Conservation (phyloP, 2,329 filamentous ascomycete genomes). For the Penicillium sp. region DNA sequence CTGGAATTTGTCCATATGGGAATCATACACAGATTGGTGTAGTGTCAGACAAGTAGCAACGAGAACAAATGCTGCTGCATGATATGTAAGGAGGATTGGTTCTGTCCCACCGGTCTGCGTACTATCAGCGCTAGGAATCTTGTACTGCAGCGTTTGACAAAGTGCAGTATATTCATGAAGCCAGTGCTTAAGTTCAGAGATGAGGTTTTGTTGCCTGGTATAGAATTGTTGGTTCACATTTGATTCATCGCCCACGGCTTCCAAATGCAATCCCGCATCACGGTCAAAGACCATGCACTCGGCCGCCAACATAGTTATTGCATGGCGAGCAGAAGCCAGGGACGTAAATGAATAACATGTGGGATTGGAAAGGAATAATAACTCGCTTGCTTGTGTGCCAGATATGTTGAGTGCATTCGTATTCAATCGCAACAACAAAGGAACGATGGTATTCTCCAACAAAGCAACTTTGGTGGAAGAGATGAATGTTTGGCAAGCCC, state of each 20-base stretch:
- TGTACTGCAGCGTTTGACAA: not conserved
- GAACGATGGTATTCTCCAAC: conserved; percentile 31
- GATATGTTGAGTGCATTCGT: conserved; percentile 18
- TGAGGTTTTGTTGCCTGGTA: conserved; percentile 2
- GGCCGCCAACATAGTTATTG: conserved; percentile 9
- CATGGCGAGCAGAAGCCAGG: conserved; percentile 10
- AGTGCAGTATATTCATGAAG: conserved; percentile 7
- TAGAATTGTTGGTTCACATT: conserved; percentile 6
- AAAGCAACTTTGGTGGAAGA: conserved; percentile 17
- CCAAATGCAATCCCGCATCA: conserved; percentile 13
- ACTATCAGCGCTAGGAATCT: not conserved
- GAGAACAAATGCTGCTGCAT: conserved; percentile 12
- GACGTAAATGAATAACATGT: conserved; percentile 1
- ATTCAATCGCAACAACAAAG: conserved; percentile 31
- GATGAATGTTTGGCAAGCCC: conserved; percentile 13
- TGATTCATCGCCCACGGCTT: not conserved
- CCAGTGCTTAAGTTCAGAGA: conserved; percentile 9
- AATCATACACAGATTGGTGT: conserved; percentile 19
- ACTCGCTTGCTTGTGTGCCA: conserved; percentile 2
- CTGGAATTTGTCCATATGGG: conserved; percentile 12
- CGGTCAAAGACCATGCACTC: conserved; percentile 18
- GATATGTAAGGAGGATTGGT: conserved; percentile 11
- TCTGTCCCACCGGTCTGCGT: not conserved
- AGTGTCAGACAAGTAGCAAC: conserved; percentile 17
- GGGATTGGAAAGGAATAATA: conserved; percentile 14